Evolutionary conservation across 2,329 filamentous ascomycete species (phyloP), one percentile per base, ranked within the genome.

Genomic region (Blumeriella jaapii): DNA sequence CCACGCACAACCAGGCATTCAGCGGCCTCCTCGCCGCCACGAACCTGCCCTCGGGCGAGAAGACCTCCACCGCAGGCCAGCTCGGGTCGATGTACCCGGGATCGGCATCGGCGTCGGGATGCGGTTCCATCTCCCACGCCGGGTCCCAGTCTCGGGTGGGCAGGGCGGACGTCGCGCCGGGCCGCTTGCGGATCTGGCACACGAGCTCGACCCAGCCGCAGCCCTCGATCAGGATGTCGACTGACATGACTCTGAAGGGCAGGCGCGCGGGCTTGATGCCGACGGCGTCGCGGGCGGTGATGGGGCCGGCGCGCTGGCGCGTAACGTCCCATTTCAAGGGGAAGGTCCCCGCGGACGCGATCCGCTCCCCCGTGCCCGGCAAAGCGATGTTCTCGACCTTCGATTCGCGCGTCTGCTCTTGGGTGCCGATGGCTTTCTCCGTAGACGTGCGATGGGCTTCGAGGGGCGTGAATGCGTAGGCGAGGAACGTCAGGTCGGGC

Each of bases 141-240:
- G 29, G 25, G 20, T 30, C 29, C 19, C 36, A 20, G 14, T 34
- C 32, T 24, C 24, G 23, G 11, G 29, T 26, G 11, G 6, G 11
- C 12, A 25, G 3, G n/a, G 26, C 17, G 3, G 16, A 10, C 56
- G 42, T 34, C 41, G 51, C 46, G 50, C 36, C 19, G 39, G 68
- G 62, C 52, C 59, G 69, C 11, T 67, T 71, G 32, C 89, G 74
- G 7, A 93, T 74, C 59, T 98, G 89, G 3, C 78, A 78, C 1
- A 77, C 78, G 25, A 98, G 59, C 59, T 98, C 91, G 2, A 98
- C 70, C 82, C 93, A 98, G 6, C 91, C 91, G 16, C 86, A 79
- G 2, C 91, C 86, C 56, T 96, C 89, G 31, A 98, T 76, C 10
- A 98, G 63, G 15, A 98, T 75, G 54, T 98, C 93, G 0, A 79